Base-by-base conservation (phyloP, 352 stramenopile genomes). In the Phytophthora lateralis region DNA sequence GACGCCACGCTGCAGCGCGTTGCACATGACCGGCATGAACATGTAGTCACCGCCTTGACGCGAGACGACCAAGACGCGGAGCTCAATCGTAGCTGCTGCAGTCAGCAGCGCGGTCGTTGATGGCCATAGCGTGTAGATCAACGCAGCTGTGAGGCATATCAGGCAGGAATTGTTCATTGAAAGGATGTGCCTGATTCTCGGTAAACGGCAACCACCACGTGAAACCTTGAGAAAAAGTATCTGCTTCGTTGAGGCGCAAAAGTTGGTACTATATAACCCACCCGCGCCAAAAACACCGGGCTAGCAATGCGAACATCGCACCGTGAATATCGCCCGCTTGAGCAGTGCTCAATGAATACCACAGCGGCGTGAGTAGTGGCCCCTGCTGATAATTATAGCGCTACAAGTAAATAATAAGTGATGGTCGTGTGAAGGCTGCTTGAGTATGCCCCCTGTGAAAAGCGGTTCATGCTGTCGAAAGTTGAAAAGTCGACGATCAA, bases 151-250 rank as follows among this genome's bases (percentile, higher is more conserved):
- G 42, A 30, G 24, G 41, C 24, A 54, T 63, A 60, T 60, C 49
- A 66, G 58, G 58, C 50, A 53, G 43, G 39, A 29, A 44, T 50
- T 41, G 35, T 57, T 63, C 55, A 42, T 29, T 63, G 44, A 46
- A 54, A 60, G 26, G 50, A 66, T 66, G 58, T 46, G 30, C 57
- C 39, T 65, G 57, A 60, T 66, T 60, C 48, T 49, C 6, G 42
- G 39, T 14, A 30, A 61, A 54, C 53, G 38, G 26, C 55, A 63
- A 50, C 55, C 34, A 14, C 26, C 26, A 30, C 26, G 26, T 8
- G 26, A 30, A 49, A 63, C 20, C 56, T 2, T 51, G 56, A 65
- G 42, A 66, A 60, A 63, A 46, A 46, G 38, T 30, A 41, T 35
- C 42, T 24, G 1, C 42, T 46, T 42, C 21, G 11, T 59, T 53